phyloP scores from a whole-genome alignment of 352 stramenopile species.

The Globisporangium paroecandrum region DNA sequence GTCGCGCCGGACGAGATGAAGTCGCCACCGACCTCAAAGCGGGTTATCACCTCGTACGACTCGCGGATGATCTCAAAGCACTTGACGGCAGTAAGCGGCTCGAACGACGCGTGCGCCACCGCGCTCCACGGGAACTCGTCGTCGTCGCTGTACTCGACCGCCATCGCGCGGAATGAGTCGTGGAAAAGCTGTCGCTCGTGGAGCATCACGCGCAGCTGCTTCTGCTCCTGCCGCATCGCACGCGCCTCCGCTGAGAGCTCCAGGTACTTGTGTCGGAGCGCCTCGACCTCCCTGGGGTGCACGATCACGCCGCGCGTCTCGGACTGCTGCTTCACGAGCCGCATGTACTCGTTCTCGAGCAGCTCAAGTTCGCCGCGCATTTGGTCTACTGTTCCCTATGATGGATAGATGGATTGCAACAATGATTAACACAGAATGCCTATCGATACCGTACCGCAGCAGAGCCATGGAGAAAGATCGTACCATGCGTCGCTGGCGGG shows the following conservation, averaged over 20 bases:
- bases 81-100: conserved; percentile 21
- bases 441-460: no score
- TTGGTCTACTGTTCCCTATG: conserved; percentile 35
- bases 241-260: conserved; percentile 37
- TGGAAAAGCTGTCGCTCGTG: conserved; percentile 53
- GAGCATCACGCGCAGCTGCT: conserved; percentile 44
- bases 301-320: conserved; percentile 28
- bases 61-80: conserved; percentile 55
- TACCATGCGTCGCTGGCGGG: conserved; percentile 37
- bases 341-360: conserved; percentile 44
- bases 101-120: conserved; percentile 32
- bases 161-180: conserved; percentile 34
- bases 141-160: conserved; percentile 27
- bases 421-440: no score
- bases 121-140: conserved; percentile 22
- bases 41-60: conserved; percentile 47
- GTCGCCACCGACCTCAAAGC: conserved; percentile 42
- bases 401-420: no score
- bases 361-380: conserved; percentile 55
- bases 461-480: not conserved
- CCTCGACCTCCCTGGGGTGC: conserved; percentile 24
- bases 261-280: conserved; percentile 32
- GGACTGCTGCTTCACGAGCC: conserved; percentile 23
- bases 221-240: conserved; percentile 47
- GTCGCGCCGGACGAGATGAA: conserved; percentile 47